Base-by-base conservation (phyloP, 129 eudicot genomes). In the Artemisia annua region DNA sequence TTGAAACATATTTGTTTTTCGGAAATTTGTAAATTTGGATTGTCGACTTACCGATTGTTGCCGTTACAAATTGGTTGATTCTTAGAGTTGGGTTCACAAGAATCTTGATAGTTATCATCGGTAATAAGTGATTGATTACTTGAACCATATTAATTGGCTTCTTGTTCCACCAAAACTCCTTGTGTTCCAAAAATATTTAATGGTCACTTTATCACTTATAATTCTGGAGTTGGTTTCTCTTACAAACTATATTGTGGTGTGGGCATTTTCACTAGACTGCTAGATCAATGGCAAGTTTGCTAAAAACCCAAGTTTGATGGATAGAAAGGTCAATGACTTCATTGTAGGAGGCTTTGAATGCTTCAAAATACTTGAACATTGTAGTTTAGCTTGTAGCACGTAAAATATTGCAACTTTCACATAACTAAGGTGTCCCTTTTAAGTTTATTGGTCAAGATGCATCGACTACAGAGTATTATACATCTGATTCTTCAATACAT, bases 351-450 rank as follows among this genome's bases (percentile, higher is more conserved):
- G 48, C 30, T 56, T 56, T 67, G 17, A 24, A 66, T 66, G 6
- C 51, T 26, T 54, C 57, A 66, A 75, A 67, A 55, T 56, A 16
- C 52, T 66, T n/a, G 48, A 67, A 44, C 73, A 19, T 66, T 57
- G 58, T 17, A 57, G 22, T 59, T 54, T 28, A 70, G 61, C 32
- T 30, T 10, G 43, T 61, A 77, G 32, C 48, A 26, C 14, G 17
- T 76, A 52, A 67, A 75, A 68, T 22, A 48, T 46, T 67, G 57
- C 26, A 63, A 13, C 63, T 74, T 59, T 48, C 54, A 63, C 30
- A 28, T n/a, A 15, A 24, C 19, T 26, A 11, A 11, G 43, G 70
- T 39, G 7, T 32, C 3, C 18, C 7, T 59, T 26, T 11, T 19
- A 51, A 2, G 43, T 17, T 71, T 2, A 39, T 39, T 39, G 46